Base-by-base conservation (phyloP, 73 alveolate genomes). In the Paramecium pentaurelia region DNA sequence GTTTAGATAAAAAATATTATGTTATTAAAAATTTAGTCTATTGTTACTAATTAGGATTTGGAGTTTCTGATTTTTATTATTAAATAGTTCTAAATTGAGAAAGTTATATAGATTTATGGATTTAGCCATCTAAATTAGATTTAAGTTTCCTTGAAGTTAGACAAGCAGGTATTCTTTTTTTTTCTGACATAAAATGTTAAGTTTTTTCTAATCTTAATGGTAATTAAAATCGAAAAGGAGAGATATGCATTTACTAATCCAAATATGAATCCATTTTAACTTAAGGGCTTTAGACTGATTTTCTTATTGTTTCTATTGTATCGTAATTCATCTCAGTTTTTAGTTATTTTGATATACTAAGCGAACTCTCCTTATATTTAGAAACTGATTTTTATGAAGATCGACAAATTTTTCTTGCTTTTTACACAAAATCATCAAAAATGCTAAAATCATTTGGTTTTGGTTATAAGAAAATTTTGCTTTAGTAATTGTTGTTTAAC, bases 351-450 rank as follows among this genome's bases (percentile, higher is more conserved):
- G 84, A 64, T 1, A 64, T 64, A 30, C 84, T 64, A 6, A 64
- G 25, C 0, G 84, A 64, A 27, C 84, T 64, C 84, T 64, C 84
- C 30, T 64, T 64, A 64, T 64, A 28, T 64, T 64, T 64, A 25
- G 84, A 64, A 64, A 32, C 42, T 32, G 84, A 64, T 64, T 64
- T 64, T 64, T 64, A 32, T 64, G 42, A 32, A 34, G 84, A 2
- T 32, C 28, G 51, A 64, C 84, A 64, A 12, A 64, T 28, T 64
- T 64, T 64, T 64, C 84, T 64, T 4, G 84, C 84, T 64, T 34
- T 64, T 28, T 64, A 34, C 25, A 64, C 84, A 64, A 64, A 64
- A 64, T 64, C 84, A 64, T 64, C 84, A 64, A 64, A 64, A 28
- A 64, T 64, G 84, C 84, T 64, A 7, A 32, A 64, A 2, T 64